phyloP scores from a whole-genome alignment of 805 yeast species.

The Nakazawaea wyomingensis region DNA sequence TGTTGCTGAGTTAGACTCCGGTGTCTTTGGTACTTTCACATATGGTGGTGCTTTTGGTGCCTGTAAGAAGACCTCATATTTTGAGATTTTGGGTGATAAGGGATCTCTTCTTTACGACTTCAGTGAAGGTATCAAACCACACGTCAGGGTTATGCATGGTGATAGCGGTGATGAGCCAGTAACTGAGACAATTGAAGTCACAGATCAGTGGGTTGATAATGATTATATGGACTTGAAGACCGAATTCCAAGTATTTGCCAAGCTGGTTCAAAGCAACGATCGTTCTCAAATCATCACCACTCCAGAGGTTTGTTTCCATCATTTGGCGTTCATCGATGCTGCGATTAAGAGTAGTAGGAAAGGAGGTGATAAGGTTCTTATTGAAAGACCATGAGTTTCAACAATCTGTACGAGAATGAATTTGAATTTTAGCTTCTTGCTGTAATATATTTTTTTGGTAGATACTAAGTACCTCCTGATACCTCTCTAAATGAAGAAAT shows the following conservation, averaged over 20 bases:
- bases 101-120: conserved; percentile 73
- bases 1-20: conserved; percentile 51
- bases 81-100: conserved; percentile 70
- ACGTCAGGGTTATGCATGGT: conserved; percentile 41
- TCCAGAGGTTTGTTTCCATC: conserved; percentile 84
- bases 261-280: conserved; percentile 23
- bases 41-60: conserved; percentile 88
- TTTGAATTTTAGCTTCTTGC: too few relatives aligned
- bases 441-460: too few relatives aligned
- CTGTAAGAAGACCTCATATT: conserved; percentile 58
- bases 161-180: conserved; percentile 41
- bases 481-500: too few relatives aligned
- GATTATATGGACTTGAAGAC: conserved; percentile 30
- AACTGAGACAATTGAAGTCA: conserved; percentile 30
- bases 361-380: conserved; percentile 32
- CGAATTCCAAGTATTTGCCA: conserved; percentile 46
- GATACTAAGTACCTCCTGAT: too few relatives aligned
- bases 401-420: too few relatives aligned
- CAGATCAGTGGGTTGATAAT: conserved; percentile 26
- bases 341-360: conserved; percentile 63
- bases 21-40: conserved; percentile 74
- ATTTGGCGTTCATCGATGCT: conserved; percentile 86
- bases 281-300: conserved; percentile 26
- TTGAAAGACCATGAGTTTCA: conserved; percentile 22
- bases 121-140: conserved; percentile 38